phyloP scores from a whole-genome alignment of 257 asterid genomes.

The Solanum lycopersicoides region DNA sequence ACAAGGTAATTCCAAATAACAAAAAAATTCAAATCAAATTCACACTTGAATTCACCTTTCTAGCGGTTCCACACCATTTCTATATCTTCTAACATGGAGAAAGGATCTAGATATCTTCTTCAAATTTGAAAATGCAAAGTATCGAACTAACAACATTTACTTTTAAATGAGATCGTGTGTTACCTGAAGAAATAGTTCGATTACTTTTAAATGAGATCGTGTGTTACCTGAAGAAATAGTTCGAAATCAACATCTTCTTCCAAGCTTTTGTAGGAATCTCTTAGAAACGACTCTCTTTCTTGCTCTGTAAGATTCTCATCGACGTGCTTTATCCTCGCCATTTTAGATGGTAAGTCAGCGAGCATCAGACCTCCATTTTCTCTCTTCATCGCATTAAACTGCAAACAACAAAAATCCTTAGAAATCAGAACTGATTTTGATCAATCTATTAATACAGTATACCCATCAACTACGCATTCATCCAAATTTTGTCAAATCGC shows the following conservation, averaged over 20 bases:
- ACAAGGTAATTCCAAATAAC: neutral
- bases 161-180: neutral
- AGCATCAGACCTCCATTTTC: slow-evolving; percentile 63
- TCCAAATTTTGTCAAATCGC: neutral
- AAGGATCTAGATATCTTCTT: neutral
- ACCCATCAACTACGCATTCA: neutral
- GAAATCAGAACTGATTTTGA: slow-evolving; percentile 1
- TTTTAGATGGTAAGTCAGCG: slow-evolving; percentile 68
- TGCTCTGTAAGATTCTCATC: slow-evolving; percentile 77
- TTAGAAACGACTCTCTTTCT: slow-evolving; percentile 64
- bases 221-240: slow-evolving; percentile 73
- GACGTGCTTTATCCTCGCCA: slow-evolving; percentile 78
- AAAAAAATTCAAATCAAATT: neutral
- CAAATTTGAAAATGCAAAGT: neutral
- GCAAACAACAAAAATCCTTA: slow-evolving; percentile 9
- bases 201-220: neutral
- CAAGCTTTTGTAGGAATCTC: slow-evolving; percentile 54
- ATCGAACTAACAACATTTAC: neutral
- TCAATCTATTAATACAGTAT: neutral
- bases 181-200: slow-evolving; percentile 91
- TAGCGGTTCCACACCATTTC: neutral
- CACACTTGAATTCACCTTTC: neutral
- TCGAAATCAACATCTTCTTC: slow-evolving; percentile 83
- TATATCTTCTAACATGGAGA: neutral
- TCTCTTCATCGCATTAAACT: slow-evolving; percentile 72